Evolutionary conservation across 2,329 filamentous ascomycete genomes (phyloP), one percentile per base, ranked within the genome.

Genomic region (Fusarium sp.): DNA sequence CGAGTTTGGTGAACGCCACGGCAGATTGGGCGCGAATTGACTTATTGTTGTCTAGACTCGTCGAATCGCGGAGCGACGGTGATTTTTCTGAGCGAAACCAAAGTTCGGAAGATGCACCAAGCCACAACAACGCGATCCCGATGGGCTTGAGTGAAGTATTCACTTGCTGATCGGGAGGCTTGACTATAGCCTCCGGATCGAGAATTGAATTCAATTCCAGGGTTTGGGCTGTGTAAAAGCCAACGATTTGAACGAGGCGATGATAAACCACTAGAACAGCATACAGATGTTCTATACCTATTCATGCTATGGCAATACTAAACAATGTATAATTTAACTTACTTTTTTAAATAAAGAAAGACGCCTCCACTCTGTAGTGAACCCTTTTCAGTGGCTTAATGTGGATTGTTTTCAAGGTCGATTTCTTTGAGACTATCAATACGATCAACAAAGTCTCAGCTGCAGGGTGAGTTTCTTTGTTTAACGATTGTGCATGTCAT

Each of bases 401-500:
- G 20, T 52, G 56, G 53, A 33, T 40, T 51, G 45, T 43, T 22
- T 39, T 54, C 22, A 35, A 54, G 47, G 20, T 43, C 41, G 54
- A 56, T 54, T 51, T 54, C 56, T 62, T 65, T 52, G 40, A 65
- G 40, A 53, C 52, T 55, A 27, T n/a, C 33, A 37, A 37, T 7
- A 37, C 41, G 25, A 39, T 57, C 40, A 30, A 56, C 20, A 46
- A 45, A 58, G 50, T 56, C 40, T 47, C 39, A 58, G 44, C 51
- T 57, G 62, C 62, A 67, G 41, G 47, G 48, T 30, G 60, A 46
- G 14, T 59, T 67, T 62, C 45, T 50, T 68, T 65, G 48, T 54
- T 60, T 20, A 68, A 49, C 27, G 39, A 23, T 44, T 62, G 33
- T 46, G 39, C 45, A 47, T 44, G 27, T 27, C 60, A 43, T 19